Evolutionary conservation across 2,329 filamentous ascomycete species (phyloP), one percentile per base, ranked within the genome.

Genomic region (Aspergillus sp.): DNA sequence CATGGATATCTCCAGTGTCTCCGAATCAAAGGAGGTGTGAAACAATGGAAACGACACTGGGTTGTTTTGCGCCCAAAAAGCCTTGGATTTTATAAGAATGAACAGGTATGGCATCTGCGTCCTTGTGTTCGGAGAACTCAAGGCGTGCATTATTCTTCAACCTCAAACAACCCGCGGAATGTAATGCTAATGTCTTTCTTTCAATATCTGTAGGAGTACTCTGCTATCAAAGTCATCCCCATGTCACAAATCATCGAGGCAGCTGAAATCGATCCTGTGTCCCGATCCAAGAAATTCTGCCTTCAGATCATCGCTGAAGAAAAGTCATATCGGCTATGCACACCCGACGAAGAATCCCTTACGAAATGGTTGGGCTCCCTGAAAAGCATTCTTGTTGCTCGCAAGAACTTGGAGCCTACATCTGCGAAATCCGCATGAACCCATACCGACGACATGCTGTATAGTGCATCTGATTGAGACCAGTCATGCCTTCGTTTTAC

Each of bases 41-140:
- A 86, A 37, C 87, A 95, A 59, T 98, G 93, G 93, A 96, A 95
- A 73, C 85, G 89, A 56, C 78, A 90, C 46, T 97, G 93, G 93
- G 86, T 86, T 9, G 93, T 97, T 0, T 77, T 98, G 40, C 86
- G 93, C 29, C 85, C 88, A 1, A 83, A 86, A 40, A 90, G 87
- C 50, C 73, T 98, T 29, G 86, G 89, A 11, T 78, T 97, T 27
- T 98, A 98, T 75, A 96, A 96, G 67, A 86, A 94, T 60, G 88
- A 94, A 44, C 73, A 80, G 56, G 59, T 61, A 53, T 38, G 19
- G 19, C 4, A 19, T 19, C 19, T 19, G 19, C 19, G 19, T 19
- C 19, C 19, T 19, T 4, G 19, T 2, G 19, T 4, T 19, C 19
- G 2, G 19, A 2, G 2, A 4, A 19, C 2, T 2, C 19, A 19